Conservation (phyloP, 2,329 filamentous ascomycete genomes). For the Lachnellula arida region DNA sequence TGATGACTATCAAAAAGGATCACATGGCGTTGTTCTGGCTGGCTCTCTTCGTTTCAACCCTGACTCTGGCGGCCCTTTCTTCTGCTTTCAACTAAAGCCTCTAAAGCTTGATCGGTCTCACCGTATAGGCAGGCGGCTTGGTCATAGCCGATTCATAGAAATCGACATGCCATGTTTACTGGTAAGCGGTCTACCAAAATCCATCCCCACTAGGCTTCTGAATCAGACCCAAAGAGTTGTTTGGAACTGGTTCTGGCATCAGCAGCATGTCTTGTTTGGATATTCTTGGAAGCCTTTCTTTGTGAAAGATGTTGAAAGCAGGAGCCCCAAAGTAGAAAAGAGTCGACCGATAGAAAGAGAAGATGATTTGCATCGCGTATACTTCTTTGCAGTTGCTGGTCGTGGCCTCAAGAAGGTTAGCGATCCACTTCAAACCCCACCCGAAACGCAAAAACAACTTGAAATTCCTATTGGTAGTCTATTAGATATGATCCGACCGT, state of each 20-base stretch:
- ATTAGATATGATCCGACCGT: slow-evolving; percentile 39
- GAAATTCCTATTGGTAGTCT: too few species aligned
- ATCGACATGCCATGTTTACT: slow-evolving; percentile 45
- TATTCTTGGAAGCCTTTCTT: slow-evolving; percentile 28
- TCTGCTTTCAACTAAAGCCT: slow-evolving; percentile 44
- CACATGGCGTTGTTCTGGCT: slow-evolving; percentile 41
- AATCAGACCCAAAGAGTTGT: slow-evolving; percentile 32
- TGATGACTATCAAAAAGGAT: slow-evolving; percentile 6
- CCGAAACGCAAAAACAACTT: slow-evolving; percentile 43
- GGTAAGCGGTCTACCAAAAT: slow-evolving; percentile 25
- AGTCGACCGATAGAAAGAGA: slow-evolving; percentile 27
- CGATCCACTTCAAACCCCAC: slow-evolving; percentile 29
- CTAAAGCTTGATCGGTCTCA: slow-evolving; percentile 46
- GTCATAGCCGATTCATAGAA: slow-evolving; percentile 55
- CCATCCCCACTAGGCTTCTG: slow-evolving; percentile 29
- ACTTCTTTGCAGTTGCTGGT: slow-evolving; percentile 52
- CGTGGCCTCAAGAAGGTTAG: background rate
- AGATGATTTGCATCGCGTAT: slow-evolving; percentile 40
- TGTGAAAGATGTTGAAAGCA: slow-evolving; percentile 14
- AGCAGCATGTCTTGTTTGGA: slow-evolving; percentile 24
- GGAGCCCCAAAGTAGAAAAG: slow-evolving; percentile 29
- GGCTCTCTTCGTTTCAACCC: slow-evolving; percentile 38
- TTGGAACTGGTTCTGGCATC: slow-evolving; percentile 37
- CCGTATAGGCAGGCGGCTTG: slow-evolving; percentile 51
- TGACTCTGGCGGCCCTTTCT: slow-evolving; percentile 34